Evolutionary conservation across 75 land plant species (phyloP).

Genomic region (Picea sitchensis): DNA sequence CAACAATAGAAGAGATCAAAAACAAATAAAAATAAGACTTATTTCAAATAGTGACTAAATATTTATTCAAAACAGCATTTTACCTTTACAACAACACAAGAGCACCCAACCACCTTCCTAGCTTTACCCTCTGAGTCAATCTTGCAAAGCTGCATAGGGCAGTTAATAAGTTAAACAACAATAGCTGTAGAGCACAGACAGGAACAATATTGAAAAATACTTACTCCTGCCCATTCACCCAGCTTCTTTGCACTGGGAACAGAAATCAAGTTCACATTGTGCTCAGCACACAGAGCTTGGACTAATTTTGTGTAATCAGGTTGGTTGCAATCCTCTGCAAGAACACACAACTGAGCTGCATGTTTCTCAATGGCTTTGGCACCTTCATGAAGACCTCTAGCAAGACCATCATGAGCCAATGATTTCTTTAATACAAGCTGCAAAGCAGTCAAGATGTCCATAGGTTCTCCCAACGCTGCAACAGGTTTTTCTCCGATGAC

Average conservation of each 20-base stretch:
- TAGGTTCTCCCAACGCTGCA: slow-evolving; percentile 39
- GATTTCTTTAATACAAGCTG: slow-evolving; percentile 73
- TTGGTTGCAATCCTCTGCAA: slow-evolving; percentile 77
- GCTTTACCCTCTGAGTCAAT: slow-evolving; percentile 88
- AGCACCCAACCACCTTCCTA: slow-evolving; percentile 76
- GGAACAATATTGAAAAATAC: neutral
- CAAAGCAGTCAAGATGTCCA: slow-evolving; percentile 65
- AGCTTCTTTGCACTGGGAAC: slow-evolving; percentile 73
- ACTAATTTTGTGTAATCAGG: slow-evolving; percentile 72
- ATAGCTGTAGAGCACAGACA: neutral
- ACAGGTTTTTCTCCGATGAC: slow-evolving; percentile 9
- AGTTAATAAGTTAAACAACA: neutral
- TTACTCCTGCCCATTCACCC: slow-evolving; percentile 86
- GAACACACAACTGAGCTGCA: slow-evolving; percentile 65
- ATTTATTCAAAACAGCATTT: neutral
- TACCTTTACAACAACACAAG: slow-evolving; percentile 80
- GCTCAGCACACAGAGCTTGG: slow-evolving; percentile 62
- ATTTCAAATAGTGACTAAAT: neutral
- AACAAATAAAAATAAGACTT: neutral
- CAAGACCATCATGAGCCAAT: slow-evolving; percentile 65
- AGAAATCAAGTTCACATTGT: slow-evolving; percentile 53
- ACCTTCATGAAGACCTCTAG: slow-evolving; percentile 62
- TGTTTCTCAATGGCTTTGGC: slow-evolving; percentile 78
- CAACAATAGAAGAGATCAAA: neutral
- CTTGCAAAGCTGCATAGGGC: slow-evolving; percentile 55